Base-by-base conservation (phyloP, 73 alveolate genomes). In the Loxodes magnus region DNA sequence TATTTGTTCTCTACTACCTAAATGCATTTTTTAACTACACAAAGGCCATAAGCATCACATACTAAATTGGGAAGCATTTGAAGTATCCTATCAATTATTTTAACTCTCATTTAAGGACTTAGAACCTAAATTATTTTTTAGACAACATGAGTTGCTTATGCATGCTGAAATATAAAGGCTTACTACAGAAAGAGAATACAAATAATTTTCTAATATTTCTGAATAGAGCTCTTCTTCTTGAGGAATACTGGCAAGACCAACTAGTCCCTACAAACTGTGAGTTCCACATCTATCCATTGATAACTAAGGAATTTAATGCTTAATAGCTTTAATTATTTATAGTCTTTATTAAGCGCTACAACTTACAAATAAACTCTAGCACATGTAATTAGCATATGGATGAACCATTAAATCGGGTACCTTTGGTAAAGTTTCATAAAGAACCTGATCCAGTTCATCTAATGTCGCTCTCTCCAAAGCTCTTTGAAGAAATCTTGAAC, bases 111-210 rank as follows among this genome's bases (percentile, higher is more conserved):
- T n/a, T 51, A 77, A 36, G 71, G 90, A 37, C 70, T 79, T 6
- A 82, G 48, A 61, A 80, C 77, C 5, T 69, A 70, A 21, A 84
- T 60, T 9, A 88, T 71, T 44, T 83, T 83, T 59, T 88, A 81
- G 3, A 88, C 59, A n/a, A 88, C 94, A 74, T 88, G 97, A 21
- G 95, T 75, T 5, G 93, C 93, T 46, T 88, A 75, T 20, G 75
- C 66, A 42, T 72, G 87, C 35, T 67, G 54, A 14, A 88, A 36
- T 48, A 14, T 78, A 55, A 34, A 88, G 56, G 53, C 83, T 66
- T n/a, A 62, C 68, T 30, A 33, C n/a, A n/a, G n/a, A n/a, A n/a
- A n/a, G n/a, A n/a, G n/a, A n/a, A n/a, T n/a, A n/a, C n/a, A n/a
- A n/a, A n/a, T n/a, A n/a, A n/a, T n/a, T n/a, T n/a, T n/a, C 53